Conservation (phyloP, 495 filamentous ascomycete genomes). For the Xylaria telfairii region DNA sequence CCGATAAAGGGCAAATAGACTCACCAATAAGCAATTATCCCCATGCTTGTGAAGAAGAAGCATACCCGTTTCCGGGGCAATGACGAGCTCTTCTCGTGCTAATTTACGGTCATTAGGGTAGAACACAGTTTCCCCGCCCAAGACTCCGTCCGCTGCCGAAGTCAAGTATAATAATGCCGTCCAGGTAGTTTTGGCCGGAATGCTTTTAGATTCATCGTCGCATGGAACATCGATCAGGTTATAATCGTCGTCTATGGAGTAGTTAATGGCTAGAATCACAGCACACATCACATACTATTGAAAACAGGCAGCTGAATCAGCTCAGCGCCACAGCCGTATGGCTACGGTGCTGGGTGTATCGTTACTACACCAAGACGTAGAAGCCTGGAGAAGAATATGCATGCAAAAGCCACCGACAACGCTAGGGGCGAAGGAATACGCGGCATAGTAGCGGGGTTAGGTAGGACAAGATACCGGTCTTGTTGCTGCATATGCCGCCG, state of each 20-base stretch:
- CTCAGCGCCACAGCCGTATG: slow-evolving; percentile 7
- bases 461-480: neutral
- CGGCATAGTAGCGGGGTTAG: neutral
- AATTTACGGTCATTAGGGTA: slow-evolving; percentile 72
- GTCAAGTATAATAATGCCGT: slow-evolving; percentile 90
- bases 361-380: neutral
- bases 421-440: neutral
- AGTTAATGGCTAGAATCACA: slow-evolving; percentile 1
- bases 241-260: slow-evolving; percentile 35
- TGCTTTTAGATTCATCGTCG: slow-evolving; percentile 81
- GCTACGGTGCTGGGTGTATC: neutral
- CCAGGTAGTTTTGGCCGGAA: slow-evolving; percentile 87
- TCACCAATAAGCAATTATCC: slow-evolving; percentile 77
- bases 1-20: slow-evolving; percentile 20
- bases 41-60: slow-evolving; percentile 89
- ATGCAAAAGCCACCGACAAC: neutral
- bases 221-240: slow-evolving; percentile 32
- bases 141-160: slow-evolving; percentile 66
- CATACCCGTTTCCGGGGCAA: slow-evolving; percentile 80
- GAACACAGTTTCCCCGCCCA: slow-evolving; percentile 90
- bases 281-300: neutral
- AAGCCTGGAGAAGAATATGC: neutral
- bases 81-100: slow-evolving; percentile 65
- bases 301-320: neutral
- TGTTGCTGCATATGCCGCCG: neutral